Evolutionary conservation across 2,329 filamentous ascomycete species (phyloP).

Genomic region (Chaetomiaceae sp.): DNA sequence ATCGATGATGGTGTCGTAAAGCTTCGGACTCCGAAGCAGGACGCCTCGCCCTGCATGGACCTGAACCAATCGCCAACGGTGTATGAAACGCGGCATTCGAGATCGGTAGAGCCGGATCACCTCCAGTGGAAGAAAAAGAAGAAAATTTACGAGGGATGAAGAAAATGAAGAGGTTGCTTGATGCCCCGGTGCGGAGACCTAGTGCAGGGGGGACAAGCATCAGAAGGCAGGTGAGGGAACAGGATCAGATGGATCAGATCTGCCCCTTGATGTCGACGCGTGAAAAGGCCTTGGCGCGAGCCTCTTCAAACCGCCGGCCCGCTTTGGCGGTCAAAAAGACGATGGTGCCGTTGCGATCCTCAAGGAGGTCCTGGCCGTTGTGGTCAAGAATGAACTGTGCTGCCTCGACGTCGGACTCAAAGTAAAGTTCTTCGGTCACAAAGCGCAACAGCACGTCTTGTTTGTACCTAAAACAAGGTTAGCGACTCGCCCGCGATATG

Average conservation of each 20-base stretch:
- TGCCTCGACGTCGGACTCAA: conserved; percentile 87
- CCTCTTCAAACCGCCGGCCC: conserved; percentile 65
- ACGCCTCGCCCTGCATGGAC: background rate
- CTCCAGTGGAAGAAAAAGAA: background rate
- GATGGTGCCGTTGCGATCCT: conserved; percentile 71
- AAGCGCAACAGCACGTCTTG: conserved; percentile 84
- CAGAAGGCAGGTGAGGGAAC: conserved; percentile 7
- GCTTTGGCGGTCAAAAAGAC: conserved; percentile 72
- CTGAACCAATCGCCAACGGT: background rate
- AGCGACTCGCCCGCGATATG: conserved; percentile 33
- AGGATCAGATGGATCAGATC: conserved; percentile 72
- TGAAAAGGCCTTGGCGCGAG: conserved; percentile 70
- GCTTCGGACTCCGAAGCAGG: background rate
- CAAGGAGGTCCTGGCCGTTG: conserved; percentile 68
- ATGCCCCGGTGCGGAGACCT: background rate
- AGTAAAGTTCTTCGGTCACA: conserved; percentile 91
- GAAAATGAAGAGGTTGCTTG: background rate
- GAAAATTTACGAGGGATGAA: conserved; percentile 3
- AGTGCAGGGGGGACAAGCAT: conserved; percentile 7
- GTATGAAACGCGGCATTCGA: no score
- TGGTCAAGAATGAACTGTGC: conserved; percentile 85
- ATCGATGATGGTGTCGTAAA: background rate
- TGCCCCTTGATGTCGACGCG: conserved; percentile 97
- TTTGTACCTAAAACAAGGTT: conserved; percentile 70
- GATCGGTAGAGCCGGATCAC: background rate